Percentiles rank a stretch among this genome's conserved stretches.
Evolutionary conservation across 257 asterid genomes (phyloP).

Genomic region (Nicotiana attenuata): DNA sequence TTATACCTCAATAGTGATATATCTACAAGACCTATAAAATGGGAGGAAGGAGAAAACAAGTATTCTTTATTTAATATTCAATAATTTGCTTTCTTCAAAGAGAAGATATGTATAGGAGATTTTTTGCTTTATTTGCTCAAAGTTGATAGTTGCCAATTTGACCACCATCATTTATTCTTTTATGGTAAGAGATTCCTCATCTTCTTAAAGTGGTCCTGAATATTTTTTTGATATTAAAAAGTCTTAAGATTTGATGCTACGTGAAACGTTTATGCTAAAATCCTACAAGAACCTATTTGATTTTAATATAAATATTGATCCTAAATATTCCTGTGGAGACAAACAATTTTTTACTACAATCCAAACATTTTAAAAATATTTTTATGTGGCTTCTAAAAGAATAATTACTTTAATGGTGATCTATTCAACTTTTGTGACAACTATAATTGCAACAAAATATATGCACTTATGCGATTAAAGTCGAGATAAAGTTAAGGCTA

Average conservation of each 20-base stretch:
- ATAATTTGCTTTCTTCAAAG: neutral
- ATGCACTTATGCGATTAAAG: too few relatives aligned
- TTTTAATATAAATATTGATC: neutral
- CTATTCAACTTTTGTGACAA: too few relatives aligned
- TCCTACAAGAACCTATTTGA: neutral
- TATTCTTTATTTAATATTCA: too few relatives aligned
- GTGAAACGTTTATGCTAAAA: neutral
- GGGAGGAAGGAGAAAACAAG: too few relatives aligned
- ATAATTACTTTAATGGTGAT: too few relatives aligned
- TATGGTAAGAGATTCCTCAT: neutral
- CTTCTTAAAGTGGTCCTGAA: neutral
- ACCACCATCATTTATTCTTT: neutral
- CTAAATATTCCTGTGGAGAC: neutral
- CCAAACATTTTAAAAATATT: too few relatives aligned
- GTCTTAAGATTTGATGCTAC: neutral
- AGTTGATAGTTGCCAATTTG: slow-evolving; percentile 2
- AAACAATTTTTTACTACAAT: neutral
- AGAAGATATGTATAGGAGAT: neutral
- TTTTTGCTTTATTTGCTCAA: neutral
- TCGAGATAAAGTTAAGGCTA: too few relatives aligned
- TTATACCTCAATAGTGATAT: too few relatives aligned
- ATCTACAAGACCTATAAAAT: too few relatives aligned
- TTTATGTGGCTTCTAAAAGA: neutral
- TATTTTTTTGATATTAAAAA: neutral
- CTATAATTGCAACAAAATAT: too few relatives aligned